These are phyloP conservation scores for Hygrophila difformis DNA, from an alignment of 257 asterid species.

Conservation along the genomic window DNA sequence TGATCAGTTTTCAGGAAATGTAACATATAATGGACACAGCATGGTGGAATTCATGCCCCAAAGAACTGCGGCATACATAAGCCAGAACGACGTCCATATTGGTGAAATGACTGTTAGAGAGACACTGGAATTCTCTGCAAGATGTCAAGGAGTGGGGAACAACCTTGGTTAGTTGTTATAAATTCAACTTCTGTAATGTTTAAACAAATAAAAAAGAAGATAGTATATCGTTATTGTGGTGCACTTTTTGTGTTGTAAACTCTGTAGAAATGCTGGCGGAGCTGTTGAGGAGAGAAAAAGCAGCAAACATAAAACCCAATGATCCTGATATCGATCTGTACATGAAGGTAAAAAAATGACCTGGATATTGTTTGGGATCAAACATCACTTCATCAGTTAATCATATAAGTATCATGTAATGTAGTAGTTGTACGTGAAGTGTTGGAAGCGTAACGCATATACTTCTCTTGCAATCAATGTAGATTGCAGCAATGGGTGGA, in stretches of 20 bases:
- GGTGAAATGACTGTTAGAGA: slow-evolving; percentile 49
- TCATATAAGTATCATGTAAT: too few relatives aligned
- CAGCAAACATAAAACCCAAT: slow-evolving; percentile 35
- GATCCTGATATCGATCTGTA: slow-evolving; percentile 39
- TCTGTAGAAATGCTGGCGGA: slow-evolving; percentile 37
- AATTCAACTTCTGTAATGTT: background rate
- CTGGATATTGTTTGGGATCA: too few relatives aligned
- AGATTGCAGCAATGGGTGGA: slow-evolving; percentile 51
- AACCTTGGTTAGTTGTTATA: slow-evolving; percentile 25
- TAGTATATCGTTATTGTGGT: too few relatives aligned
- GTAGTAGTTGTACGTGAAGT: background rate
- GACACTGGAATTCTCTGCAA: slow-evolving; percentile 44
- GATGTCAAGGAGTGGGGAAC: slow-evolving; percentile 47
- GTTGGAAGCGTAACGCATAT: background rate
- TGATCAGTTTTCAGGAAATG: slow-evolving; percentile 34
- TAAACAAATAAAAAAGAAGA: background rate
- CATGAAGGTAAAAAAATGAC: slow-evolving; percentile 42
- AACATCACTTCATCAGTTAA: too few relatives aligned
- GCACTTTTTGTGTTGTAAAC: background rate
- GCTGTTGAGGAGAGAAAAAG: slow-evolving; percentile 35
- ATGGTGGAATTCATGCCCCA: slow-evolving; percentile 39
- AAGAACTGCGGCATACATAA: slow-evolving; percentile 36
- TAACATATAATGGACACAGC: slow-evolving; percentile 38
- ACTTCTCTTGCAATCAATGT: too few relatives aligned
- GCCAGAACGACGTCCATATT: slow-evolving; percentile 45